Evolutionary conservation across 352 stramenopile species (phyloP), one percentile per base, ranked within the genome.

Genomic region (Peronosclerospora sorghi): DNA sequence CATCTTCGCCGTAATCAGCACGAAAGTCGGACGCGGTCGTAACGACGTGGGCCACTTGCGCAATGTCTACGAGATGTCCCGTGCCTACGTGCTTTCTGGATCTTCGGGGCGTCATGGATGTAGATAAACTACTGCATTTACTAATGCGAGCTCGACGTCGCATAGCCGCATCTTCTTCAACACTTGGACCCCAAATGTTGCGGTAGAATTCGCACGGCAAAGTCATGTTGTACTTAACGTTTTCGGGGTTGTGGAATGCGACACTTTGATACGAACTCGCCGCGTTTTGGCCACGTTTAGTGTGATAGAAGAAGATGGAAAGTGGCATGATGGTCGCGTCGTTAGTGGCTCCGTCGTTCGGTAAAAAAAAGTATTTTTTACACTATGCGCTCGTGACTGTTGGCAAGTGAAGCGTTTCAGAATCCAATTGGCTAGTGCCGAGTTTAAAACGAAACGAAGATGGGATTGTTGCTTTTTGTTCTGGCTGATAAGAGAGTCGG

Each of bases 21-120:
- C 73, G 77, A 58, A 83, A 89, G 51, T 89, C 70, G 0, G 59
- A 72, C 47, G 73, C 57, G 9, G 65, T 79, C 21, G 69, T 82
- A 15, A 89, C 60, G 2, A 77, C 69, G 48, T 89, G 62, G 2
- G 76, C 76, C 29, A 89, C 76, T 42, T 89, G 76, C 17, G 56
- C 41, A 42, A 89, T 86, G 52, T 82, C 69, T 3, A 82, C 58
- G n/a, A 79, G 51, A 3, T 62, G 67, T 0, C 59, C 65, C 0
- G 59, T 58, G 1, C 41, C 51, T 23, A 62, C 29, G 9, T 62
- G 62, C 37, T 70, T 66, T 47, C 74, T 77, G 43, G 52, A 64
- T 24, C 35, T 51, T 4, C 45, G 29, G 0, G 56, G 63, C 32
- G n/a, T 41, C 24, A 35, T 34, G 13, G 58, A 64, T 5, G 54